A percentile compares a stretch with the other conserved stretches of the same genome.
phyloP scores from a whole-genome alignment of 2,329 filamentous ascomycete genomes.

The Emmonsia crescens region DNA sequence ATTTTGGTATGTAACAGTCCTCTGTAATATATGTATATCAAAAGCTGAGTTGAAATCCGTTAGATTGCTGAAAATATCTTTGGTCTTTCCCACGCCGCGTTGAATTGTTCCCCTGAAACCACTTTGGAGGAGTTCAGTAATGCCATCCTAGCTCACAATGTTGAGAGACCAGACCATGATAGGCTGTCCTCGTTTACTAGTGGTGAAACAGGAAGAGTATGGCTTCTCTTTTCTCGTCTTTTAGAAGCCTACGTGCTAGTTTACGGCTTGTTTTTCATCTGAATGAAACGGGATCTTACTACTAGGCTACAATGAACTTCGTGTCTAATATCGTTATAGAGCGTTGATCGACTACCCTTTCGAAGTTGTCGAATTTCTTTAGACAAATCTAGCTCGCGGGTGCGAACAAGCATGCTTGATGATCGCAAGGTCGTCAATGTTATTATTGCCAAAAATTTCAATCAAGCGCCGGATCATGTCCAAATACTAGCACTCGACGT shows the following conservation, averaged over 20 bases:
- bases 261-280: background rate
- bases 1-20: conserved; percentile 45
- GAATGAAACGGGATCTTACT: background rate
- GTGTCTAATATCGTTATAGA: background rate
- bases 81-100: conserved; percentile 55
- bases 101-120: conserved; percentile 62
- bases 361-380: conserved; percentile 10
- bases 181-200: conserved; percentile 12
- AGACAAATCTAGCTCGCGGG: conserved; percentile 16
- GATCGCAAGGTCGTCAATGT: conserved; percentile 62
- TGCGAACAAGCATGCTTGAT: conserved; percentile 31
- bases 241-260: background rate
- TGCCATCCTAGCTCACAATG: conserved; percentile 47
- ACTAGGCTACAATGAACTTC: background rate
- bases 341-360: conserved; percentile 15
- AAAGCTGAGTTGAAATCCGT: conserved; percentile 6
- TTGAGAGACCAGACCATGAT: conserved; percentile 13
- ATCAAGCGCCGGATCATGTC: conserved; percentile 59
- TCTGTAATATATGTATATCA: background rate
- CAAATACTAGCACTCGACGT: conserved; percentile 68
- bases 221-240: background rate
- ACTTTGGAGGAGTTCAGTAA: conserved; percentile 73
- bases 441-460: conserved; percentile 69
- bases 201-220: conserved; percentile 17
- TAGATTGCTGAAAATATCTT: conserved; percentile 62